Evolutionary conservation across 257 asterid species (phyloP).

Genomic region (Solanum etuberosum): DNA sequence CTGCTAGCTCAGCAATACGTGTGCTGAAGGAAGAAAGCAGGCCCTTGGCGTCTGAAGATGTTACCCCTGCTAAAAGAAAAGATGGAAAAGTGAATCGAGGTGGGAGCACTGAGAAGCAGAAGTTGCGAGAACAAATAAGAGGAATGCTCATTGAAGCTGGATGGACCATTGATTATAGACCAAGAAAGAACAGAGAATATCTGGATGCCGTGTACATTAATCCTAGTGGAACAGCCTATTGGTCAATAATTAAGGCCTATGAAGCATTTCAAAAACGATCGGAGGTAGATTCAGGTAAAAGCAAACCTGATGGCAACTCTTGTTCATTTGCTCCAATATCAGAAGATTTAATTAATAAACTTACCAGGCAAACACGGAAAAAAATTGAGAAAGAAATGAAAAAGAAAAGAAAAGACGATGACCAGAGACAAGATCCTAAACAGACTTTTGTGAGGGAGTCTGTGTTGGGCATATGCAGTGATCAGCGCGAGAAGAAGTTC

Average conservation of each 20-base stretch:
- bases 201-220: constrained; percentile 87
- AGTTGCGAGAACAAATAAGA: constrained; percentile 74
- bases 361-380: constrained; percentile 83
- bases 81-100: constrained; percentile 52
- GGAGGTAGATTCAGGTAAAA: constrained; percentile 34
- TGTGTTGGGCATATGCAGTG: background rate
- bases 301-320: constrained; percentile 29
- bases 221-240: constrained; percentile 86
- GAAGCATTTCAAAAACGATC: constrained; percentile 77
- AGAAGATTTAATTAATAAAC: constrained; percentile 64
- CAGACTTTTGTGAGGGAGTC: constrained; percentile 18
- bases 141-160: constrained; percentile 73
- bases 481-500: constrained; percentile 6
- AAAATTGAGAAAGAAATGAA: constrained; percentile 75
- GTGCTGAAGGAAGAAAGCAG: constrained; percentile 45
- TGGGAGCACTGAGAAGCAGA: constrained; percentile 94
- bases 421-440: constrained; percentile 19
- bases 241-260: constrained; percentile 95
- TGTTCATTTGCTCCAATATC: constrained; percentile 58
- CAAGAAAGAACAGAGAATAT: constrained; percentile 85
- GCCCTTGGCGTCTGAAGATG: constrained; percentile 10
- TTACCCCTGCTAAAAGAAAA: constrained; percentile 13
- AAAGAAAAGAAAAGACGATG: constrained; percentile 56
- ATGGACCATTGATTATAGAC: constrained; percentile 93
- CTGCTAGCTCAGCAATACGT: constrained; percentile 41